Conservation (phyloP, 768 basidiomycete genomes). For the Cytidiella melzeri region DNA sequence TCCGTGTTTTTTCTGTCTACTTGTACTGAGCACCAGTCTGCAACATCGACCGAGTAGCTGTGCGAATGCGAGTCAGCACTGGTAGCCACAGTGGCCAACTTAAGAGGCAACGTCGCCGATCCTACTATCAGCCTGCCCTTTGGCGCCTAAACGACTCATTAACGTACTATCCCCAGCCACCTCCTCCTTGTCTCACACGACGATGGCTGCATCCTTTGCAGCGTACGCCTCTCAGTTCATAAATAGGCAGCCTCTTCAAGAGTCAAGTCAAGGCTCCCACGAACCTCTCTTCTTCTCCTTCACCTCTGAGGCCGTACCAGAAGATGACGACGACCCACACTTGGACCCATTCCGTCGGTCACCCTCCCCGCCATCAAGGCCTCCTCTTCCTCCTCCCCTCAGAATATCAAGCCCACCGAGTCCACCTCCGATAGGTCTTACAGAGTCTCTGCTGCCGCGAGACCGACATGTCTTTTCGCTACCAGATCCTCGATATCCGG, state of each 20-base stretch:
- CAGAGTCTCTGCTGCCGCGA: conserved; percentile 71
- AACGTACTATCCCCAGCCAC: background rate
- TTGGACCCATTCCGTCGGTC: conserved; percentile 43
- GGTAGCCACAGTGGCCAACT: no score
- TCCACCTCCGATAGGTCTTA: conserved; percentile 23
- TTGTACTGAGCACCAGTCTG: no score
- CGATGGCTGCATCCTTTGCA: conserved; percentile 67
- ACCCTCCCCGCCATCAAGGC: conserved; percentile 34
- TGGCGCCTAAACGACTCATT: background rate
- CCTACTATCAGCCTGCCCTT: background rate
- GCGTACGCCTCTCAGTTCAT: conserved; percentile 81
- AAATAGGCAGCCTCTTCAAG: conserved; percentile 45
- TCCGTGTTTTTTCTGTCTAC: no score
- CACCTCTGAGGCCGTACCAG: conserved; percentile 62
- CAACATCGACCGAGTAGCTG: no score
- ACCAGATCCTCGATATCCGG: conserved; percentile 67
- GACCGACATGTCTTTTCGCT: conserved; percentile 71
- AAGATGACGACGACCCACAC: conserved; percentile 77
- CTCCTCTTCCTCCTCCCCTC: conserved; percentile 38
- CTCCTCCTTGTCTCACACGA: background rate
- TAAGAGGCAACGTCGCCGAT: no score
- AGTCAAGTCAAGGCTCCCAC: conserved; percentile 48
- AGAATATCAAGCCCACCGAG: conserved; percentile 33
- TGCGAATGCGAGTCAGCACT: no score
- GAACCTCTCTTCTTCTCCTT: conserved; percentile 90